Percentiles rank a stretch among this genome's conserved stretches.
Conservation (phyloP, 176 grass and related monocot species). For the Ampelocalamus luodianensis region DNA sequence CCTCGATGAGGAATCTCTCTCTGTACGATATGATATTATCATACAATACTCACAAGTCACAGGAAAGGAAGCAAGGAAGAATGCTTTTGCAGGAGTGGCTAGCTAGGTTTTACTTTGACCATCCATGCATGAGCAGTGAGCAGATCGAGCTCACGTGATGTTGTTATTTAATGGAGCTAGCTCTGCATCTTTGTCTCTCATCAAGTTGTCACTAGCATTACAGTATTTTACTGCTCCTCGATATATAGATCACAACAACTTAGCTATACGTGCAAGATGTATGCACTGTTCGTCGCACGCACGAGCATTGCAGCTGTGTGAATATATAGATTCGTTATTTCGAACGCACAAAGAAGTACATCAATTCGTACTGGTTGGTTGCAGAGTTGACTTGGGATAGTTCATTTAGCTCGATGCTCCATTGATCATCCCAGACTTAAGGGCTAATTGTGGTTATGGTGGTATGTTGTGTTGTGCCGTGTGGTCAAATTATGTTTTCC, state of each 20-base stretch:
- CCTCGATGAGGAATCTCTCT: slow-evolving; percentile 54
- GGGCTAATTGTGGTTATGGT: no score
- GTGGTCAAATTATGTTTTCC: no score
- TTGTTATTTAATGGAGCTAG: not conserved
- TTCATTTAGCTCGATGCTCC: not conserved
- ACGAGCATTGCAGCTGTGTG: not conserved
- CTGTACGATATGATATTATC: slow-evolving; percentile 25
- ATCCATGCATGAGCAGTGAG: not conserved
- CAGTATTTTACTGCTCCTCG: not conserved
- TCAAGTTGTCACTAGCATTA: slow-evolving; percentile 8
- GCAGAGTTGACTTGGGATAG: not conserved
- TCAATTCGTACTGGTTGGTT: not conserved
- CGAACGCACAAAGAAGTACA: not conserved
- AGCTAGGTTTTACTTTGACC: slow-evolving; percentile 38
- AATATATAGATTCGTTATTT: not conserved
- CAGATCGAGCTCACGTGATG: slow-evolving; percentile 39
- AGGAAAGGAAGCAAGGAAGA: not conserved
- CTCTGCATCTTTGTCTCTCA: slow-evolving; percentile 38
- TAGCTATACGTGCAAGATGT: no score
- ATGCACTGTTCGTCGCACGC: not conserved
- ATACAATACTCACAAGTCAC: not conserved
- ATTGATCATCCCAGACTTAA: no score
- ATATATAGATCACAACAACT: not conserved
- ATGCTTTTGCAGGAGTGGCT: slow-evolving; percentile 20
- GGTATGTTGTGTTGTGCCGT: no score